Evolutionary conservation across 1,139 yeast genomes (phyloP), one percentile per base, ranked within the genome.

Genomic region (Blastobotrys ciferrii): DNA sequence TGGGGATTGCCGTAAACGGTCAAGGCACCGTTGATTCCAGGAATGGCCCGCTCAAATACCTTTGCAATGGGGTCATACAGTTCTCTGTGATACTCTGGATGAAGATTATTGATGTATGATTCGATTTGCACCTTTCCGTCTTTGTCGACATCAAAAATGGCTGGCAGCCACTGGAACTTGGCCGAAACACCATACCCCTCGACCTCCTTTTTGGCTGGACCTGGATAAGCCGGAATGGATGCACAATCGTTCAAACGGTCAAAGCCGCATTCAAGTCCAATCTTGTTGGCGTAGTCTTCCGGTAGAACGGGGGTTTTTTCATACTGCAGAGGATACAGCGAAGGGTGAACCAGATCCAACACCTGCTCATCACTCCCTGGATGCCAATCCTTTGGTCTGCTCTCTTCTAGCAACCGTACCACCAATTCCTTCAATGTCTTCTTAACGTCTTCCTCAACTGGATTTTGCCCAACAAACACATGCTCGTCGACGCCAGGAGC

Each of bases 261-360:
- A 3, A 33, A 13, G 4, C 37, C 37, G 6, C 14, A 20, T n/a
- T 15, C 37, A 18, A 33, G 20, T 6, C 20, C 7, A 13, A 6
- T 5, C 6, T 15, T 33, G n/a, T 12, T 15, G 6, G 4, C 19
- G 6, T 18, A 35, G 12, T 31, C 45, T 2, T 23, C 19, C 13
- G 42, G 47, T 1, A 55, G 39, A 12, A 67, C 53, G 1, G 71
- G 69, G 4, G 75, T 70, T 11, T 49, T 60, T 0, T 68, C 72
- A 47, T 71, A 73, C 42, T 64, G 67, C 5, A 73, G 55, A 0
- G 74, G 74, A 49, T 65, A 73, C 44, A 73, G 59, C 14, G 76
- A 72, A 6, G 77, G 77, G 53, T 74, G 76, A 3, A 73, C 74
- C 32, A 73, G 60, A 55, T 73, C 76, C 25, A 72, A 57, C 1